A percentile compares a stretch with the other conserved stretches of the same genome.
These are phyloP conservation scores for Carex cristatella DNA, from an alignment of 176 grass and related monocot species.

Conservation along the genomic window DNA sequence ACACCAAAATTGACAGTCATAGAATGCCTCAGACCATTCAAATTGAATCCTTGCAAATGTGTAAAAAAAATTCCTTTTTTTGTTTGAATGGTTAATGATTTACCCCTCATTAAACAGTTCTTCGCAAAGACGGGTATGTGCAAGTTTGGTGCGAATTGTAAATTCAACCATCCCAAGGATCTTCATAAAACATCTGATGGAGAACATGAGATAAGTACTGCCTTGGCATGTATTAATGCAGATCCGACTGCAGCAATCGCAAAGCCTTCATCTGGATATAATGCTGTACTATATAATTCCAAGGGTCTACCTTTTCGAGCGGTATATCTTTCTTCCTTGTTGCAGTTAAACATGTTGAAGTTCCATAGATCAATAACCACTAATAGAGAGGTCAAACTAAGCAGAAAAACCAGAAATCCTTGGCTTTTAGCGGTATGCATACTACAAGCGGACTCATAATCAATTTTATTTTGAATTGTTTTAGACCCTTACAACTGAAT, in stretches of 20 bases:
- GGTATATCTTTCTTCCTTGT: slow-evolving; percentile 33
- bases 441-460: not conserved
- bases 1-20: not conserved
- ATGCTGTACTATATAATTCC: slow-evolving; percentile 52
- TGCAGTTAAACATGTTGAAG: not conserved
- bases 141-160: slow-evolving; percentile 71
- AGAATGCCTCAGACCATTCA: not conserved
- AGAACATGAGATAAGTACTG: slow-evolving; percentile 35
- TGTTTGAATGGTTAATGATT: not conserved
- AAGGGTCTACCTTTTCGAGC: slow-evolving; percentile 77
- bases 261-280: slow-evolving; percentile 31
- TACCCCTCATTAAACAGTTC: slow-evolving; percentile 33
- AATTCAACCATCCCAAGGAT: slow-evolving; percentile 80
- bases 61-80: not conserved
- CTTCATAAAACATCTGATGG: slow-evolving; percentile 21
- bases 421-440: not conserved
- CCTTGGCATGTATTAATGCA: slow-evolving; percentile 7
- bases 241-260: slow-evolving; percentile 26
- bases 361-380: not conserved
- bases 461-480: not conserved
- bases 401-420: not conserved
- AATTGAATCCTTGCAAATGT: not conserved
- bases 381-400: not conserved
- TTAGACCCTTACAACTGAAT: not conserved
- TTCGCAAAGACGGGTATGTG: slow-evolving; percentile 73